Evolutionary conservation across 805 yeast genomes (phyloP), one percentile per base, ranked within the genome.

Genomic region (Wickerhamiella qilinensis): DNA sequence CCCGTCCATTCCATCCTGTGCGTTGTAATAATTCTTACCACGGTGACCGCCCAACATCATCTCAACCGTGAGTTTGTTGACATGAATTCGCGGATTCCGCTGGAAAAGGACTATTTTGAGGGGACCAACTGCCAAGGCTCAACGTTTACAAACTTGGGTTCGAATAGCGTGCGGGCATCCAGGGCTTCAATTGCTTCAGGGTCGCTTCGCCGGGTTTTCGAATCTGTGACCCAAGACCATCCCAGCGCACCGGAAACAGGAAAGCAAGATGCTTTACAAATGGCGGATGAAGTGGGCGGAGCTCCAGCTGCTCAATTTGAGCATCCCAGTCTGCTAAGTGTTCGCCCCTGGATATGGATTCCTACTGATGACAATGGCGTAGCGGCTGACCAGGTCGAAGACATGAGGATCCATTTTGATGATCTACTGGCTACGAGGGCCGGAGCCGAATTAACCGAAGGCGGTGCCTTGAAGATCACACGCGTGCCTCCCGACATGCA

Each of bases 1-100:
- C 42, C 63, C 55, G 32, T 68, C 64, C 77, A 69, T 37, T 75
- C 71, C 3, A 60, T 68, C 36, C 44, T 70, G 7, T 77, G 77
- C 73, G 51, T 71, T 2, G 31, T 67, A 1, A 56, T 73, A 0
- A 54, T 80, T 24, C 43, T 71, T 2, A 44, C 58, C 2, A 82
- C 94, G 0, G 57, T 75, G 3, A 64, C 71, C 25, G 70, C 67
- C 1, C 85, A 85, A 45, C 52, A 64, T 31, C 63, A 67, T 5
- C 61, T 80, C 8, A 66, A 69, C 36, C 56, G 52, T 30, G 53
- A 66, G 32, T 75, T 58, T 41, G 54, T 54, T 2, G 57, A 53
- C 3, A 45, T 62, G 36, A 49, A 62, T 27, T 51, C 55, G 11
- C 54, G 58, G 36, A 46, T 66, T 18, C 75, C 77, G 18, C 32